Evolutionary conservation across 805 yeast species (phyloP).

Genomic region (Torulaspora maleeae): DNA sequence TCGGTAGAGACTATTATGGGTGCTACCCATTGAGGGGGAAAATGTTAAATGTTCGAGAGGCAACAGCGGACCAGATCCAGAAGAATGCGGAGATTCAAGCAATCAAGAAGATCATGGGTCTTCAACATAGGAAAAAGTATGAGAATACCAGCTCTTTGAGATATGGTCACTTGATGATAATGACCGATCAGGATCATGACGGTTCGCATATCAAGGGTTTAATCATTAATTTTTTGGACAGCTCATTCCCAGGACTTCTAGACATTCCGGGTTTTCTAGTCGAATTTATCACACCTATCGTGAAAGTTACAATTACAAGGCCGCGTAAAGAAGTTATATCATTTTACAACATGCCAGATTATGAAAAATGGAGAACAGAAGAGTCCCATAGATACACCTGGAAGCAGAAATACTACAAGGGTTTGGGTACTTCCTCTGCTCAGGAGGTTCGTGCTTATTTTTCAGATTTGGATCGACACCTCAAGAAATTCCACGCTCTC

Average conservation of each 20-base stretch:
- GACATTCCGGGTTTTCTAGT: constrained; percentile 86
- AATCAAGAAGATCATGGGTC: constrained; percentile 88
- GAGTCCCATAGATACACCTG: constrained; percentile 74
- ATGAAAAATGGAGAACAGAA: constrained; percentile 84
- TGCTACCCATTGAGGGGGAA: constrained; percentile 96
- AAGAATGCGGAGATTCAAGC: constrained; percentile 95
- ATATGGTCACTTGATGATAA: constrained; percentile 96
- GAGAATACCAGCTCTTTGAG: constrained; percentile 69
- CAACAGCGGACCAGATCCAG: constrained; percentile 89
- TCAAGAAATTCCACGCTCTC: constrained; percentile 77
- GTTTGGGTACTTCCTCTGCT: constrained; percentile 91
- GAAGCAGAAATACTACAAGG: constrained; percentile 95
- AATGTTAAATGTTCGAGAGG: constrained; percentile 91
- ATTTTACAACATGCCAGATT: constrained; percentile 93
- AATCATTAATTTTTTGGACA: constrained; percentile 85
- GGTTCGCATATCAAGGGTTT: constrained; percentile 97
- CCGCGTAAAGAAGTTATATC: constrained; percentile 59
- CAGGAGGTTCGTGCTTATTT: constrained; percentile 86
- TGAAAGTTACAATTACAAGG: constrained; percentile 74
- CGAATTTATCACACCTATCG: constrained; percentile 95
- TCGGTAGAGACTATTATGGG: constrained; percentile 92
- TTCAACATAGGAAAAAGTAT: constrained; percentile 86
- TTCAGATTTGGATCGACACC: constrained; percentile 74
- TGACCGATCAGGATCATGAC: constrained; percentile 99
- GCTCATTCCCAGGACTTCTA: constrained; percentile 89